A percentile compares a stretch with the other conserved stretches of the same genome.
These are phyloP conservation scores for Podospora sp. DNA, from an alignment of 495 filamentous ascomycete species.

Conservation along the genomic window DNA sequence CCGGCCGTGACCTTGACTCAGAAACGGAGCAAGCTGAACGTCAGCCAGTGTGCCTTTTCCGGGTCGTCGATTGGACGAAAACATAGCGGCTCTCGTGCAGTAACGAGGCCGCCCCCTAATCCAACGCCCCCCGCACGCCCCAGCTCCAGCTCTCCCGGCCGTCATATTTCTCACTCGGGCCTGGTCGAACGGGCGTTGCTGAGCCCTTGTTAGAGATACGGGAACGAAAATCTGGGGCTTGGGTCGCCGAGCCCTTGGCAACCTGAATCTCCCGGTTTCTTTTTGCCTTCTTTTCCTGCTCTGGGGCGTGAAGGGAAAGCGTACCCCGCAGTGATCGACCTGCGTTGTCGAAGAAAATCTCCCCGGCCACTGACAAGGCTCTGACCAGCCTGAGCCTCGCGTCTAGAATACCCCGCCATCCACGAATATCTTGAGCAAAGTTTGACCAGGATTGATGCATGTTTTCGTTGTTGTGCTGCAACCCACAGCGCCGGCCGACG, in stretches of 20 bases:
- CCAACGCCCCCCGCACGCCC: background rate
- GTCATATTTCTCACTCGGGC: background rate
- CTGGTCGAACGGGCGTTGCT: background rate
- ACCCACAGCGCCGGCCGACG: background rate
- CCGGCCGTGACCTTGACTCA: background rate
- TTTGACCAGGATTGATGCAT: background rate
- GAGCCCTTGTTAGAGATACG: background rate
- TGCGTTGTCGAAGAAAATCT: conserved; percentile 23
- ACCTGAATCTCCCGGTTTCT: conserved; percentile 31
- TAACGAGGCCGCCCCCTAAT: background rate
- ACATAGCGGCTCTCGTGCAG: conserved; percentile 11
- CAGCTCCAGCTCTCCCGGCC: background rate
- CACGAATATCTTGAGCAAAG: background rate
- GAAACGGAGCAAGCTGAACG: conserved; percentile 4
- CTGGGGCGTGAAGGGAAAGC: conserved; percentile 5
- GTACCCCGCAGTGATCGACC: conserved; percentile 27
- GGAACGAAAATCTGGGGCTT: conserved; percentile 21
- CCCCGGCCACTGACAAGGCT: conserved; percentile 23
- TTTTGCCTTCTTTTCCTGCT: background rate
- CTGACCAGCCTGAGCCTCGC: background rate
- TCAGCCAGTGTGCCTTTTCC: background rate
- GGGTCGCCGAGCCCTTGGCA: conserved; percentile 38
- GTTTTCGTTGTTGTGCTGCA: background rate
- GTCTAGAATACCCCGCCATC: conserved; percentile 21
- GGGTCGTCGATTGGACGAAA: conserved; percentile 14